Percentiles rank a stretch among this genome's conserved stretches.
Conservation (phyloP, 2,329 filamentous ascomycete genomes). For the Teratosphaeria epicoccoides region DNA sequence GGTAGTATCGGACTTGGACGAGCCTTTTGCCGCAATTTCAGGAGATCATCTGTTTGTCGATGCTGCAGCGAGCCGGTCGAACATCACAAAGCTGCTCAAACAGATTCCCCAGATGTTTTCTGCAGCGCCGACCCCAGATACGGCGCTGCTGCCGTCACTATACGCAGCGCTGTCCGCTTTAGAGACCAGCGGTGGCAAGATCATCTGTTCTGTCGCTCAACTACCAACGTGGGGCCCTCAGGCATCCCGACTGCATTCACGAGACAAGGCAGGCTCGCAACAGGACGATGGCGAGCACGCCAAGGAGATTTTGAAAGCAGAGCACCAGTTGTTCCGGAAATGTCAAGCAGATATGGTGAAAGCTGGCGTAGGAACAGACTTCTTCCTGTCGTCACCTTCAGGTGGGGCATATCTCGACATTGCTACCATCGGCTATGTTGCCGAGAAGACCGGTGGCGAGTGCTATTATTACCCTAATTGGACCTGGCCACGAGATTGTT, state of each 20-base stretch:
- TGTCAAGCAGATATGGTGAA: constrained; percentile 79
- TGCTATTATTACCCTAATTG: constrained; percentile 97
- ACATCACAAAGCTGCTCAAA: constrained; percentile 79
- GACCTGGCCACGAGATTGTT: constrained; percentile 70
- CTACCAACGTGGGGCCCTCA: constrained; percentile 88
- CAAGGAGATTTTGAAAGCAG: constrained; percentile 82
- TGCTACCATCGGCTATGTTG: constrained; percentile 79
- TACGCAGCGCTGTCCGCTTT: constrained; percentile 77
- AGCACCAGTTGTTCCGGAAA: constrained; percentile 81
- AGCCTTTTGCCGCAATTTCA: constrained; percentile 86
- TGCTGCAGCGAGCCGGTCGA: constrained; percentile 74
- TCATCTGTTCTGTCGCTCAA: constrained; percentile 77
- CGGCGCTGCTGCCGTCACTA: constrained; percentile 72
- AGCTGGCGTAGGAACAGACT: constrained; percentile 76
- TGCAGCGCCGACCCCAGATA: constrained; percentile 79
- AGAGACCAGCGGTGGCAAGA: constrained; percentile 79
- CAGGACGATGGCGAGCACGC: constrained; percentile 84
- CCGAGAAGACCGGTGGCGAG: constrained; percentile 85
- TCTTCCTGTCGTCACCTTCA: constrained; percentile 85
- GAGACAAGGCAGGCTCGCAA: constrained; percentile 78
- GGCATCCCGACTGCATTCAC: constrained; percentile 54
- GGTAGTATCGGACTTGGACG: constrained; percentile 95
- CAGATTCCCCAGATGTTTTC: constrained; percentile 80
- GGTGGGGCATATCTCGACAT: constrained; percentile 79
- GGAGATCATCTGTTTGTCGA: constrained; percentile 83